These are phyloP conservation scores for Globisporangium cederbergense DNA, from an alignment of 352 stramenopile genomes.

Conservation along the genomic window DNA sequence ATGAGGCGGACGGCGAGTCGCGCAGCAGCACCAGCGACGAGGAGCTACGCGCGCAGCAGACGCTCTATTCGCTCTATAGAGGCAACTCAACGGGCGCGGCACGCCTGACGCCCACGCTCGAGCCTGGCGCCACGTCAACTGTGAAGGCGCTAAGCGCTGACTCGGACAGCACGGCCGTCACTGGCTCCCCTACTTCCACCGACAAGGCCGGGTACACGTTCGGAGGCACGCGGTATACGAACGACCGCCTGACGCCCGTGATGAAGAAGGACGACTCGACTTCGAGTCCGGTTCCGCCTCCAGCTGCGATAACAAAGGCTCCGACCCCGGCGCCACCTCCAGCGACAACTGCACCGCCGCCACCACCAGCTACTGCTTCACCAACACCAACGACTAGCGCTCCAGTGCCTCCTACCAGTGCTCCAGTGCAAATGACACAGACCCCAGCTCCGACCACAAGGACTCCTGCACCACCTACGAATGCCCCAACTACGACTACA, in stretches of 20 bases:
- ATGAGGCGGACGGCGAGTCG: constrained; percentile 1
- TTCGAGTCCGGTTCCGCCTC: background rate
- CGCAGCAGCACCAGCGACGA: background rate
- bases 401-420: background rate
- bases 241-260: constrained; percentile 13
- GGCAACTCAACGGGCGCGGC: constrained; percentile 7
- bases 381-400: background rate
- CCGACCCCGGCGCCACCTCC: background rate
- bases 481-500: background rate
- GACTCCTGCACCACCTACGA: background rate
- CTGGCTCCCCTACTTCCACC: background rate
- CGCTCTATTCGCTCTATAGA: constrained; percentile 12
- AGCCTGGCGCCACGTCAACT: background rate
- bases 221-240: constrained; percentile 10
- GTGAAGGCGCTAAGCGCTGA: background rate
- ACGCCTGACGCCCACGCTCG: constrained; percentile 11
- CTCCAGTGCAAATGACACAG: background rate
- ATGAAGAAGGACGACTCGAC: constrained; percentile 7
- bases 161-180: constrained; percentile 1
- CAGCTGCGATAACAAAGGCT: background rate
- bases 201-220: constrained; percentile 14
- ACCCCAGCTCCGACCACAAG: too few relatives aligned
- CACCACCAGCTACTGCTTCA: background rate
- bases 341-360: background rate
- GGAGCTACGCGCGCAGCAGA: constrained; percentile 11